Conservation (phyloP, 2,329 filamentous ascomycete genomes). For the Neonectria faginata region DNA sequence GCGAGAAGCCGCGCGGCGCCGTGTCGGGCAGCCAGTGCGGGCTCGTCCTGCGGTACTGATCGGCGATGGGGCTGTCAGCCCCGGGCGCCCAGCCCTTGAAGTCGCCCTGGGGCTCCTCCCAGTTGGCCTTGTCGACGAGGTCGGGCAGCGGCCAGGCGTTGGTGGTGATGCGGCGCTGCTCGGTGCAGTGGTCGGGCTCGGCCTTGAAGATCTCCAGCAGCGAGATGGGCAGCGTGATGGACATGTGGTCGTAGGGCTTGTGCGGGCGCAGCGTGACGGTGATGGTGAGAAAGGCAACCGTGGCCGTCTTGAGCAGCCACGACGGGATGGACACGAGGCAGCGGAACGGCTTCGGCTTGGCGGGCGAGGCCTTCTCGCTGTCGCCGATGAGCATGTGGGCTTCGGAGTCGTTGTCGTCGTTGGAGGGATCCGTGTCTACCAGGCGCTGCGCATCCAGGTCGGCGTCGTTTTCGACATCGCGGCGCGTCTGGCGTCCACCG, state of each 20-base stretch:
- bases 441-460: background rate
- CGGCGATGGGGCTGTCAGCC: slow-evolving; percentile 37
- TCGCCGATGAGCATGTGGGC: slow-evolving; percentile 17
- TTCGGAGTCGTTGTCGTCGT: slow-evolving; percentile 28
- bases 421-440: slow-evolving; percentile 23
- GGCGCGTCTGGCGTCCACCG: background rate
- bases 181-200: slow-evolving; percentile 43
- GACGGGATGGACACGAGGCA: slow-evolving; percentile 29
- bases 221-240: slow-evolving; percentile 48
- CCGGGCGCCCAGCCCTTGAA: slow-evolving; percentile 52
- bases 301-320: slow-evolving; percentile 32
- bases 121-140: slow-evolving; percentile 41
- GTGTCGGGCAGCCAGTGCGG: slow-evolving; percentile 47
- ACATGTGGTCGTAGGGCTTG: slow-evolving; percentile 49
- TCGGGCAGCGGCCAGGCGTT: slow-evolving; percentile 49
- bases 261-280: slow-evolving; percentile 44
- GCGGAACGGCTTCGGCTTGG: slow-evolving; percentile 9
- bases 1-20: slow-evolving; percentile 46
- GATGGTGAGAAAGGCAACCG: slow-evolving; percentile 39
- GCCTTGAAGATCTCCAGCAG: slow-evolving; percentile 46
- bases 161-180: slow-evolving; percentile 37
- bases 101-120: slow-evolving; percentile 44
- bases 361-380: slow-evolving; percentile 27
- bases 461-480: slow-evolving; percentile 5
- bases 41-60: slow-evolving; percentile 42